Evolutionary conservation across 2,329 filamentous ascomycete species (phyloP).

Genomic region (Phialocephala subalpina): DNA sequence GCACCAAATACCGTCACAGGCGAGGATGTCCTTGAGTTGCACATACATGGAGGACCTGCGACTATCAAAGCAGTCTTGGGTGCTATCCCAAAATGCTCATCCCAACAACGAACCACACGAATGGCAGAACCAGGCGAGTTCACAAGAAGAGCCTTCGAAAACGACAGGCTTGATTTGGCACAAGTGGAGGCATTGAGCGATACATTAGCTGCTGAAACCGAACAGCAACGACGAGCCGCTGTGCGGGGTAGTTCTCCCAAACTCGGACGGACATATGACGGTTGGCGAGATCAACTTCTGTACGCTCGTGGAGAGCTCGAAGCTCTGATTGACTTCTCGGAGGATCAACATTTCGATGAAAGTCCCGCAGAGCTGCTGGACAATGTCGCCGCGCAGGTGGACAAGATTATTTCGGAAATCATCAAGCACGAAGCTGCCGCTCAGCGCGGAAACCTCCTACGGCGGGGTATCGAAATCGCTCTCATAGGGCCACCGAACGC

Average conservation of each 20-base stretch:
- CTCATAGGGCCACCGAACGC: constrained; percentile 92
- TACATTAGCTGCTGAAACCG: constrained; percentile 76
- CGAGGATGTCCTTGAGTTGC: constrained; percentile 90
- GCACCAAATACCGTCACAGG: constrained; percentile 85
- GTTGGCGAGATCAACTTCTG: constrained; percentile 80
- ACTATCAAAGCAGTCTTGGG: constrained; percentile 86
- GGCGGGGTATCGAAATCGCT: constrained; percentile 85
- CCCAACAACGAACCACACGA: constrained; percentile 58
- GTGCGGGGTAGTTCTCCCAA: constrained; percentile 78
- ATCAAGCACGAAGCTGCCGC: constrained; percentile 77
- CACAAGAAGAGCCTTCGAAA: constrained; percentile 89
- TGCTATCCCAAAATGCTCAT: constrained; percentile 69
- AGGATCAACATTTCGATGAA: constrained; percentile 97
- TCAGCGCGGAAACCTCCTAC: constrained; percentile 81
- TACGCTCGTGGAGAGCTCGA: constrained; percentile 90
- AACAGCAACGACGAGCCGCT: constrained; percentile 89
- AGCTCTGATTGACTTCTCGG: constrained; percentile 94
- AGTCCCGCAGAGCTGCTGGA: constrained; percentile 74
- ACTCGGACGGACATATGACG: constrained; percentile 80
- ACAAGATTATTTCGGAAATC: constrained; percentile 67
- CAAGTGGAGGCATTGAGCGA: constrained; percentile 78
- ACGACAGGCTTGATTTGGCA: constrained; percentile 83
- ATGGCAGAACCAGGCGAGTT: constrained; percentile 97
- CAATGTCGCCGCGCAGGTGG: constrained; percentile 73
- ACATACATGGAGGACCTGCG: constrained; percentile 91